Base-by-base conservation (phyloP, 169 alveolate species). In the Cryptosporidium tyzzeri region DNA sequence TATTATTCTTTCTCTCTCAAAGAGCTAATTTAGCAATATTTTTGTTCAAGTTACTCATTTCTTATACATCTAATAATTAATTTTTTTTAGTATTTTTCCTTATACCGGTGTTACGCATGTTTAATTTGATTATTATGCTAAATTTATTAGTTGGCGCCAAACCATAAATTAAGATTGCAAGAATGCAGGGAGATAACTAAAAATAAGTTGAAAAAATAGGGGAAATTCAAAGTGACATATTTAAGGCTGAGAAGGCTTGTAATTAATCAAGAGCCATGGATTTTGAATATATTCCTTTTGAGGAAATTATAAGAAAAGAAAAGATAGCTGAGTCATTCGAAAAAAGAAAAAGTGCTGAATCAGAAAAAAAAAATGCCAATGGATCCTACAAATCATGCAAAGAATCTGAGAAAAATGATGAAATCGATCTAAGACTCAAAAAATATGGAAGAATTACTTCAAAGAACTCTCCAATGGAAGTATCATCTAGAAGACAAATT, bases 221-320 rank as follows among this genome's bases (percentile, higher is more conserved):
- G 23, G 35, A 55, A 55, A n/a, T 21, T 55, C 18, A 9, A 55
- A 10, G 21, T 9, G 8, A 23, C 29, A 21, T 55, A 23, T 55
- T 55, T 26, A 26, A 23, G 35, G 14, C 35, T 55, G 29, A 2
- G 23, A 67, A 33, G 0, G 12, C 7, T 31, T 21, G 18, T 33
- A 33, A 33, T 2, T 67, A 21, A 21, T 8, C 7, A 67, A 31
- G 9, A 39, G 12, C 9, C n/a, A 33, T 45, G 74, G 50, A 80
- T 45, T 44, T 80, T 80, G 89, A 65, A 31, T 80, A 80, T 35
- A 44, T 80, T 59, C 75, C 89, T 16, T 80, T 80, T 21, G 89
- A 80, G 53, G 89, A 58, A 31, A 80, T 80, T n/a, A 39, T 80
- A 44, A 21, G 68, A 14, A 80, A 65, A 62, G 75, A 80, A 3